phyloP scores from a whole-genome alignment of 768 basidiomycete species.

The Russula brevipes region DNA sequence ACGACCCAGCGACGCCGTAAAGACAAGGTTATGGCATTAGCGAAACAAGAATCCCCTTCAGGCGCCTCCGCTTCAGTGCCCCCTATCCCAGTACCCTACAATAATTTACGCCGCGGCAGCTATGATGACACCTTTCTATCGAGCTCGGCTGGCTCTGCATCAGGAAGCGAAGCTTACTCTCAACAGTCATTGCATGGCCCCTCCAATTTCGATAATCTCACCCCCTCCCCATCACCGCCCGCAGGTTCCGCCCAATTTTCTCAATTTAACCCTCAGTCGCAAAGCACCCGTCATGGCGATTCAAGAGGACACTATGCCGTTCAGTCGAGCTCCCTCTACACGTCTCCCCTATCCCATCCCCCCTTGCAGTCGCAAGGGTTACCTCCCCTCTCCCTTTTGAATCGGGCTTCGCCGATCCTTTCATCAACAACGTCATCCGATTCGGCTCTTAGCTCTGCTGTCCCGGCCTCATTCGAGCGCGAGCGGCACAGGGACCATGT shows the following conservation, averaged over 20 bases:
- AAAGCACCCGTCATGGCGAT: constrained; percentile 33
- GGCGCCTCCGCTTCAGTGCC: constrained; percentile 30
- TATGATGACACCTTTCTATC: constrained; percentile 45
- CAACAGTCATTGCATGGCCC: constrained; percentile 35
- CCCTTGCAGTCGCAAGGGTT: constrained; percentile 29
- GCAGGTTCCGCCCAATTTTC: constrained; percentile 50
- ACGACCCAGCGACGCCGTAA: constrained; percentile 57
- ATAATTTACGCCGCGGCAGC: constrained; percentile 42
- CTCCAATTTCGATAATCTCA: constrained; percentile 39
- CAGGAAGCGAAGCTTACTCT: constrained; percentile 49
- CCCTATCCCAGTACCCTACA: constrained; percentile 42
- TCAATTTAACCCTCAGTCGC: constrained; percentile 43
- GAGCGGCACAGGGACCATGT: constrained; percentile 22
- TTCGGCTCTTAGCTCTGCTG: constrained; percentile 21
- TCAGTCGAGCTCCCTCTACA: constrained; percentile 28
- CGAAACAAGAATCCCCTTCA: constrained; percentile 28
- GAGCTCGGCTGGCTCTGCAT: constrained; percentile 48
- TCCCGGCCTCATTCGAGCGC: constrained; percentile 24
- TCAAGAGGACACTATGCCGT: constrained; percentile 27
- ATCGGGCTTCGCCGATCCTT: constrained; percentile 23
- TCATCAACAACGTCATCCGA: constrained; percentile 23
- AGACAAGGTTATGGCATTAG: constrained; percentile 43
- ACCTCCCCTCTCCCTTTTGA: constrained; percentile 19
- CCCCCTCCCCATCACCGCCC: constrained; percentile 65
- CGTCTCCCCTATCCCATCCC: constrained; percentile 49